Evolutionary conservation across 106 monocot species (phyloP), one percentile per base, ranked within the genome.

Genomic region (Posidonia australis): DNA sequence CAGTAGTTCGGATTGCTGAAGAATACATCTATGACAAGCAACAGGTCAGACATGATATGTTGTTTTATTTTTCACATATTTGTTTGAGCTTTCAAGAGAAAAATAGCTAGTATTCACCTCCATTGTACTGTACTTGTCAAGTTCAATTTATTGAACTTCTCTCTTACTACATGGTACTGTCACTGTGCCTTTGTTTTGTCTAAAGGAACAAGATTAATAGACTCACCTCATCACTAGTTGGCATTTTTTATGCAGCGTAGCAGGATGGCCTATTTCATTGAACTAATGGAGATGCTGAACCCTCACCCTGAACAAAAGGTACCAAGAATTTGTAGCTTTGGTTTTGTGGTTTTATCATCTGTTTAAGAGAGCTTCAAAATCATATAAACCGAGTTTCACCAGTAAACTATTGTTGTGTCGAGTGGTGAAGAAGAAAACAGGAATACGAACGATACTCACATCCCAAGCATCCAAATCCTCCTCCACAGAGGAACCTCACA

Each of bases 261-360:
- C 64, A 72, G 90, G 68, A 64, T 91, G 51, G 78, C 96, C 68
- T 71, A 91, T 66, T 98, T 98, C 58, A 81, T 91, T 56, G 90
- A 98, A 71, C 68, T 98, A 74, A 98, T 98, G 90, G 96, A 98
- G 80, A 70, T 84, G 66, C 65, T 90, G 62, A 98, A 98, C 58
- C 87, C 84, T 54, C 74, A 77, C 71, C 70, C 80, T 1, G 83
- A 72, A 62, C 51, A 51, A 60, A 81, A 78, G 87, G 96, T 90
- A 73, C 46, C 28, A 16, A 55, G 10, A 44, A 27, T 18, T 54
- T 1, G 21, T 24, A 6, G 13, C 58, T 60, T 12, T n/a, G 19
- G 10, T 44, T 52, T 48, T 45, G 0, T 63, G 22, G 44, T 65
- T n/a, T n/a, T n/a, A n/a, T 64, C 42, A 13, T 46, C 12, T 27